Conservation (phyloP, 768 basidiomycete species). For the Boletus rex-veris region DNA sequence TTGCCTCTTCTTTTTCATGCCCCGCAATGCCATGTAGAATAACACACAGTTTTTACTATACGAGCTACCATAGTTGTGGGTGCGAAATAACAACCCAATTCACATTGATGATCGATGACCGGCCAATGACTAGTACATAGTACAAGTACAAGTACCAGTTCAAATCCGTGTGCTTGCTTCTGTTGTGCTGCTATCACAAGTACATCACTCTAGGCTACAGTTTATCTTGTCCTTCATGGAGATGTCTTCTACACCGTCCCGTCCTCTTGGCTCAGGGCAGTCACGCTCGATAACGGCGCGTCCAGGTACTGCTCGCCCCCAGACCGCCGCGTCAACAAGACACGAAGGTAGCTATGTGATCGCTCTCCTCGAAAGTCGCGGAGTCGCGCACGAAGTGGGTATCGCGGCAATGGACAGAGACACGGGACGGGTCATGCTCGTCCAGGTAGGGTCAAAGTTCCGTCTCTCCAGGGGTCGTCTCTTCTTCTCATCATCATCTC, state of each 20-base stretch:
- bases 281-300: slow-evolving; percentile 48
- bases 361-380: slow-evolving; percentile 73
- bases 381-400: slow-evolving; percentile 79
- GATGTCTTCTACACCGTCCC: slow-evolving; percentile 15
- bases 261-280: slow-evolving; percentile 21
- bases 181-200: no score
- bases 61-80: slow-evolving; percentile 1
- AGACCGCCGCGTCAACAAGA: slow-evolving; percentile 57
- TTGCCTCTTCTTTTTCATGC: slow-evolving; percentile 12
- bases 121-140: no score
- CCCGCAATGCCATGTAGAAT: slow-evolving; percentile 36
- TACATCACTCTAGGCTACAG: no score
- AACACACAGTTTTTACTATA: slow-evolving; percentile 21
- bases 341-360: slow-evolving; percentile 62
- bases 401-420: slow-evolving; percentile 83
- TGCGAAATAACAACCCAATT: not conserved
- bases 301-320: slow-evolving; percentile 49
- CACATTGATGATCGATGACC: no score
- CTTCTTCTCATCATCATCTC: not conserved
- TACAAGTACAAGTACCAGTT: no score
- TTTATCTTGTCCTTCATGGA: not conserved
- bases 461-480: not conserved
- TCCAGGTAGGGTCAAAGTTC: slow-evolving; percentile 54
- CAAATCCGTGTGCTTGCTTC: no score
- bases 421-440: slow-evolving; percentile 68